phyloP scores from a whole-genome alignment of 805 yeast genomes.

The Candida andamanensis region DNA sequence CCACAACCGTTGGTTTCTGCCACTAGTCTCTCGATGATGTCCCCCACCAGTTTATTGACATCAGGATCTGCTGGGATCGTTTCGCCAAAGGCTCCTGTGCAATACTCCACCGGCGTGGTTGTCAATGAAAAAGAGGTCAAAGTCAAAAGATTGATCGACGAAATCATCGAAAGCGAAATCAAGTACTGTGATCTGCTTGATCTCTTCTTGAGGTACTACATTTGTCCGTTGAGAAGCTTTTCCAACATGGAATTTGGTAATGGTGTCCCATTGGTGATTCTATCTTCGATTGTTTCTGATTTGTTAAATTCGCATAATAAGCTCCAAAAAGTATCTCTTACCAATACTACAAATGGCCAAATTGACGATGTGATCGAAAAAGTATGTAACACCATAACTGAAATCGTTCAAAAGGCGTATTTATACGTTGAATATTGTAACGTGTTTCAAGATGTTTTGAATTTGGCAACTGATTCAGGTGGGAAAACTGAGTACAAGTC shows the following conservation, averaged over 20 bases:
- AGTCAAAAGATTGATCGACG: constrained; percentile 28
- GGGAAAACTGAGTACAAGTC: background rate
- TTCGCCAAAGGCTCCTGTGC: too few relatives aligned
- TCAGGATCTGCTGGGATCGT: too few relatives aligned
- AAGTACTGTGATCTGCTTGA: constrained; percentile 42
- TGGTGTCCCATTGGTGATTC: constrained; percentile 12
- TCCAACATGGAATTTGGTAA: constrained; percentile 2
- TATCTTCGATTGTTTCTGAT: constrained; percentile 1
- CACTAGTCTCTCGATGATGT: too few relatives aligned
- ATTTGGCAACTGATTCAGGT: constrained; percentile 1
- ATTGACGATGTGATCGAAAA: background rate
- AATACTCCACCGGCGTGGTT: too few relatives aligned
- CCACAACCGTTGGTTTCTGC: too few relatives aligned
- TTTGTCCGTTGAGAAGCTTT: constrained; percentile 22
- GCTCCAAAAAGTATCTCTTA: background rate
- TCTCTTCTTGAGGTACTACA: constrained; percentile 39
- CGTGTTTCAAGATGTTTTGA: constrained; percentile 9
- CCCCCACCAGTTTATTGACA: too few relatives aligned
- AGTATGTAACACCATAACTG: background rate
- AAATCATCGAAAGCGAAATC: constrained; percentile 45
- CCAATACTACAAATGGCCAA: too few relatives aligned
- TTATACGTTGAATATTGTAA: constrained; percentile 12
- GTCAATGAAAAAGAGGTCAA: background rate
- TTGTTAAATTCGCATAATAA: constrained; percentile 1
- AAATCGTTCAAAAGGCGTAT: constrained; percentile 1